Evolutionary conservation across 179 eudicot species (phyloP), one percentile per base, ranked within the genome.

Genomic region (Drosera spatulata): DNA sequence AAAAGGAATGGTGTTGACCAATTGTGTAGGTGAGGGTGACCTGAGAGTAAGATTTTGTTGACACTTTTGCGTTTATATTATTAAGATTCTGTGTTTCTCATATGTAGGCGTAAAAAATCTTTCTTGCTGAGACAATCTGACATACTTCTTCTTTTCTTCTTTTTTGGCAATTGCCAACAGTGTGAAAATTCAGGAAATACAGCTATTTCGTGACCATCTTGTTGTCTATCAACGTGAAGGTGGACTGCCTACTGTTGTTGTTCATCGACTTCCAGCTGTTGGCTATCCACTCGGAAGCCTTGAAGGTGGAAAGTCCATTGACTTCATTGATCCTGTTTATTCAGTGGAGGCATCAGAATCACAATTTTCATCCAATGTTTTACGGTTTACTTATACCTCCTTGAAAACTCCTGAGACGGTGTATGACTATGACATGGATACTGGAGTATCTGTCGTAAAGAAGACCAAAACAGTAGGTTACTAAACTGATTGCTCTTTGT

Each of bases 401-500:
- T 49, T 91, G 83, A 84, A 86, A 77, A 88, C 91, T 39, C 96
- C 98, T n/a, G 66, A 59, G 38, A 85, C 96, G 55, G 85, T 86
- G 42, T 85, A 71, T 62, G 95, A 88, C 73, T 82, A 88, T 78
- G 98, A 88, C 77, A 84, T 91, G 98, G 77, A 77, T 65, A 72
- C 87, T 41, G 91, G 96, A 55, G 70, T 71, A 70, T 66, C 83
- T 65, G 86, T 88, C 56, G 66, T 82, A 72, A 91, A 91, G 91
- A 91, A 88, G 74, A 73, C 63, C 49, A 83, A 85, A 50, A 51
- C 82, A 44, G 98, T 91, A 71, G 74, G 88, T 74, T 56, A 10
- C 10, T 50, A 10, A 11, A 50, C 1, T 50, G 53, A 11, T 50
- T 10, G 4, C 13, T 7, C 53, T 22, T 22, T 1, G 33, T 22